Conservation (phyloP, 768 basidiomycete genomes). For the Termitomyces sp. region DNA sequence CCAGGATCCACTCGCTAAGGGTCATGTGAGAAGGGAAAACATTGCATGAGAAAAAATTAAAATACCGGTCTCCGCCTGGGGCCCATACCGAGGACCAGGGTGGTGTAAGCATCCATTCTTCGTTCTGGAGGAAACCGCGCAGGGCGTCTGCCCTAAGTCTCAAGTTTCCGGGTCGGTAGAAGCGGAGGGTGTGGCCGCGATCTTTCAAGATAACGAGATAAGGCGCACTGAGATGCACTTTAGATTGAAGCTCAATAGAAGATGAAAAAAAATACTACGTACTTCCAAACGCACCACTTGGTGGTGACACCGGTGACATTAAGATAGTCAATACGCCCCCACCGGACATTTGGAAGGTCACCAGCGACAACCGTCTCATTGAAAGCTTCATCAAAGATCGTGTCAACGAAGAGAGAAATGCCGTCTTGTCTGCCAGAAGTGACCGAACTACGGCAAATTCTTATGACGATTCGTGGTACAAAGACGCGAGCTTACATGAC, state of each 20-base stretch:
- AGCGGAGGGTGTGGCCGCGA: constrained; percentile 75
- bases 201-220: constrained; percentile 65
- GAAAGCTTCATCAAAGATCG: constrained; percentile 69
- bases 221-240: constrained; percentile 53
- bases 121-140: constrained; percentile 59
- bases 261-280: constrained; percentile 32
- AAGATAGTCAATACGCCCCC: constrained; percentile 85
- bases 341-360: constrained; percentile 69
- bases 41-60: not conserved
- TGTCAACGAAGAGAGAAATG: constrained; percentile 65
- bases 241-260: not conserved
- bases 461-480: constrained; percentile 8
- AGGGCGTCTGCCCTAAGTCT: constrained; percentile 55
- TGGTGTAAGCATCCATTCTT: constrained; percentile 55
- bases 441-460: constrained; percentile 37
- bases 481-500: constrained; percentile 46
- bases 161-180: constrained; percentile 63
- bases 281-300: constrained; percentile 86
- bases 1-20: constrained; percentile 62
- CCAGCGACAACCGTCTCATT: constrained; percentile 53
- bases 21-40: not conserved
- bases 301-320: constrained; percentile 81
- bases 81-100: constrained; percentile 67
- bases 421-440: constrained; percentile 57
- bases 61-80: constrained; percentile 73